phyloP scores from a whole-genome alignment of 371 early-diverging fungal species.

The Amoeboaphelidium occidentale region DNA sequence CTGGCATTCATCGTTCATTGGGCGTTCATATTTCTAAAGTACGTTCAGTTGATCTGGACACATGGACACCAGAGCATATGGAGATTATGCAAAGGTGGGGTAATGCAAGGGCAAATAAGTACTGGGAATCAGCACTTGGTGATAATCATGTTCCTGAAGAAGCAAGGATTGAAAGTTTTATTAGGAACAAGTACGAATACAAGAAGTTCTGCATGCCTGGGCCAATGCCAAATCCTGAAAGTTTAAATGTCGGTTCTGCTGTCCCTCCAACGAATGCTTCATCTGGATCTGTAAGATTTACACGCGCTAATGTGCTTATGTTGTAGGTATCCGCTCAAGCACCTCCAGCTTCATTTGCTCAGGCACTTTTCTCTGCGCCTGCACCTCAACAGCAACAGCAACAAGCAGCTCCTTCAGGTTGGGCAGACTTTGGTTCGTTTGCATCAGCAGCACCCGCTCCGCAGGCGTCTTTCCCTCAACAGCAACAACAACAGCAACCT shows the following conservation, averaged over 20 bases:
- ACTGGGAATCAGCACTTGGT: background rate
- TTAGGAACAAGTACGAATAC: conserved; percentile 1
- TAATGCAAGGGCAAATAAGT: conserved; percentile 35
- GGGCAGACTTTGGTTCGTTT: too few species aligned
- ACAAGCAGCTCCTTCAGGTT: too few species aligned
- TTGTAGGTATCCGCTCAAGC: too few species aligned
- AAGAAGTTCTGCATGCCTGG: background rate
- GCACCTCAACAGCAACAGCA: too few species aligned
- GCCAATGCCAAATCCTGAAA: background rate
- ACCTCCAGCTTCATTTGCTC: too few species aligned
- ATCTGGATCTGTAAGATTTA: too few species aligned
- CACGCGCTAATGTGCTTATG: too few species aligned
- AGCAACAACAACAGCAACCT: too few species aligned
- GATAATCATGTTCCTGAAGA: background rate
- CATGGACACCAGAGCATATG: conserved; percentile 79
- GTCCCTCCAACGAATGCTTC: too few species aligned
- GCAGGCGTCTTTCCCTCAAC: too few species aligned
- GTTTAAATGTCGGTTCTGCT: background rate
- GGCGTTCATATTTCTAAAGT: conserved; percentile 68
- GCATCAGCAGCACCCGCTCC: too few species aligned
- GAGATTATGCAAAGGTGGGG: conserved; percentile 63
- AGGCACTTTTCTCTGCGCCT: too few species aligned
- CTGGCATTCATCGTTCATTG: conserved; percentile 50
- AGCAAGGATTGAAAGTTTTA: background rate
- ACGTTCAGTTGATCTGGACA: conserved; percentile 68